Conservation (phyloP, 2,329 filamentous ascomycete species). For the Penicillium rolfsii region DNA sequence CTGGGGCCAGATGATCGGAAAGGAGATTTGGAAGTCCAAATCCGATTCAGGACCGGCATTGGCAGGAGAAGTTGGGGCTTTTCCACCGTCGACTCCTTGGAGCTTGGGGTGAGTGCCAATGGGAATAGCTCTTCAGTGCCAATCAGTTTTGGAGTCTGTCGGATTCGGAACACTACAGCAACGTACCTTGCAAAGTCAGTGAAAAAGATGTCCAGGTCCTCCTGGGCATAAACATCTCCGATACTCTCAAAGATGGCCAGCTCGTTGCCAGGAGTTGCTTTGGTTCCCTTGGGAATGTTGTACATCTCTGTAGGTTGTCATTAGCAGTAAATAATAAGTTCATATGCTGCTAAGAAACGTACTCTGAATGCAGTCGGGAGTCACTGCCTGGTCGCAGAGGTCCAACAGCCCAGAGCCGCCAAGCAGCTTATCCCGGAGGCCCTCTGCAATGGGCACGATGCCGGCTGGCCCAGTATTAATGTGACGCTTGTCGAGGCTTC, state of each 20-base stretch:
- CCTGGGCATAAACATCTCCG: conserved; percentile 51
- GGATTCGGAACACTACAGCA: background rate
- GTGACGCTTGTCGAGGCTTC: conserved; percentile 27
- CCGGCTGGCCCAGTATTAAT: conserved; percentile 31
- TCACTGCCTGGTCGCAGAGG: conserved; percentile 41
- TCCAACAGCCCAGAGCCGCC: conserved; percentile 12
- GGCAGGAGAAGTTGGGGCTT: conserved; percentile 36
- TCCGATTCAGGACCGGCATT: conserved; percentile 45
- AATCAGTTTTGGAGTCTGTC: background rate
- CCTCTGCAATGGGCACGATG: conserved; percentile 27
- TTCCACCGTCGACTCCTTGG: conserved; percentile 46
- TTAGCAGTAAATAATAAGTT: conserved; percentile 10
- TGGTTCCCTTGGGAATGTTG: conserved; percentile 46
- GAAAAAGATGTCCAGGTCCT: conserved; percentile 51
- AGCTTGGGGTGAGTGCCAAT: conserved; percentile 45
- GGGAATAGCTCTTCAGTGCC: conserved; percentile 37
- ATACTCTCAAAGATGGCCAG: conserved; percentile 52
- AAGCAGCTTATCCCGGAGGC: conserved; percentile 28
- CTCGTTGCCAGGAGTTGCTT: conserved; percentile 48
- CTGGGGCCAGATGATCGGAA: conserved; percentile 55
- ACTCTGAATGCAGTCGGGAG: conserved; percentile 47
- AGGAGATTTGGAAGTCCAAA: conserved; percentile 52
- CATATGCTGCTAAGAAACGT: conserved; percentile 8
- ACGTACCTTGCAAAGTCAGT: conserved; percentile 36
- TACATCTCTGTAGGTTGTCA: conserved; percentile 41